These are phyloP conservation scores for Tylopilus sp. DNA, from an alignment of 768 basidiomycete species.

Conservation along the genomic window DNA sequence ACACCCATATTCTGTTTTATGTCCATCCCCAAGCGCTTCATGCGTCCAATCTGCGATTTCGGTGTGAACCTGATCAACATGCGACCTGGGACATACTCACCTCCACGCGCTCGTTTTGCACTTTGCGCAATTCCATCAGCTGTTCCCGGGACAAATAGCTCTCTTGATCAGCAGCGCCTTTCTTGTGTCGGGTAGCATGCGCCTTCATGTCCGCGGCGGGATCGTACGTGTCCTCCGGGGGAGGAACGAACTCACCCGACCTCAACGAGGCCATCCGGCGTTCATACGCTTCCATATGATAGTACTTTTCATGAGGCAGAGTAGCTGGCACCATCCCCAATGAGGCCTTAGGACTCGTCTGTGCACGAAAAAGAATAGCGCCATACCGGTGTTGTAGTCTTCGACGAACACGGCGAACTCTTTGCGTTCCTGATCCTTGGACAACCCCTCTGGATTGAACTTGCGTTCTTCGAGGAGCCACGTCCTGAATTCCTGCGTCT, in stretches of 20 bases:
- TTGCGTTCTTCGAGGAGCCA: conserved; percentile 94
- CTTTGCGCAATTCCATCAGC: conserved; percentile 72
- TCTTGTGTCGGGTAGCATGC: conserved; percentile 67
- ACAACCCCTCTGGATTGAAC: conserved; percentile 84
- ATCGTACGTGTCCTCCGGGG: conserved; percentile 71
- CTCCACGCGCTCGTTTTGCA: conserved; percentile 84
- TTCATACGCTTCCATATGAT: conserved; percentile 85
- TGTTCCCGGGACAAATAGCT: conserved; percentile 78
- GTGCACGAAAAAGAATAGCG: conserved; percentile 8
- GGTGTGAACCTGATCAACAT: background rate
- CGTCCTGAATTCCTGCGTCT: conserved; percentile 81
- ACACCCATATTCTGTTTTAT: conserved; percentile 83
- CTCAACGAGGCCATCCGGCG: conserved; percentile 80
- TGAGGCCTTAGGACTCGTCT: conserved; percentile 1
- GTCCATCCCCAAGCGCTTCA: conserved; percentile 87
- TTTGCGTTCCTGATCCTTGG: conserved; percentile 82
- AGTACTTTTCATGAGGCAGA: conserved; percentile 92
- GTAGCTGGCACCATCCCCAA: conserved; percentile 53
- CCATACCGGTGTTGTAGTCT: conserved; percentile 82
- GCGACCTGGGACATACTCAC: conserved; percentile 34
- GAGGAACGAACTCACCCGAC: conserved; percentile 78
- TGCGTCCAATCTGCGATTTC: conserved; percentile 59
- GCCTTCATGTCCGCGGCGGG: conserved; percentile 82
- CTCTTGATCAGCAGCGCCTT: conserved; percentile 61
- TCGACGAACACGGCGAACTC: conserved; percentile 82